phyloP scores from a whole-genome alignment of 2,329 filamentous ascomycete genomes.

The Emericellopsis cladophorae region DNA sequence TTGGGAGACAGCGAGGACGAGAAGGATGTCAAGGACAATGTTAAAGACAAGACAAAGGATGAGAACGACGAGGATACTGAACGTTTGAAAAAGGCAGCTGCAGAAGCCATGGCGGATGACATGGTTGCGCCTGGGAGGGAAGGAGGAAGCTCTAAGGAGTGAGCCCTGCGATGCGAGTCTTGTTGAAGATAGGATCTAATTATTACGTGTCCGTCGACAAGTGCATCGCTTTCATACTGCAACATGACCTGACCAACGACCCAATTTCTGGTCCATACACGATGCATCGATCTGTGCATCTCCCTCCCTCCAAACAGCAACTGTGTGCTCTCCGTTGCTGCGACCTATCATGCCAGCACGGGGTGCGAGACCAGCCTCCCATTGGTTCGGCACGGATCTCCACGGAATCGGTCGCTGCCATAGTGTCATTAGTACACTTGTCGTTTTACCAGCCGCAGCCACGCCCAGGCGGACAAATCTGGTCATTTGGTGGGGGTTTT shows the following conservation, averaged over 20 bases:
- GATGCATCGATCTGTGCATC: not conserved
- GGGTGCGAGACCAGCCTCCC: not conserved
- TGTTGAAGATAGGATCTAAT: not conserved
- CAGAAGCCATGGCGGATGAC: constrained; percentile 46
- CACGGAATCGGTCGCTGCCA: no score
- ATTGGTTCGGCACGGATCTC: not conserved
- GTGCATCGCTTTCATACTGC: no score
- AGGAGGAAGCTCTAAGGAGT: constrained; percentile 21
- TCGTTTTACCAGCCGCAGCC: no score
- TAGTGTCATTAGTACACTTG: no score
- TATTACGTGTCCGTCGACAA: not conserved
- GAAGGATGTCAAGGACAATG: constrained; percentile 41
- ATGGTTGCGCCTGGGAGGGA: constrained; percentile 26
- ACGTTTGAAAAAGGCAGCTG: constrained; percentile 52
- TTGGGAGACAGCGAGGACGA: constrained; percentile 94
- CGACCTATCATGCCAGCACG: constrained; percentile 2
- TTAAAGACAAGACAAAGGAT: constrained; percentile 10
- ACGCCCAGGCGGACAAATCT: no score
- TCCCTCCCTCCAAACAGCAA: no score
- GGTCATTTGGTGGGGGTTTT: no score
- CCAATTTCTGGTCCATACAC: not conserved
- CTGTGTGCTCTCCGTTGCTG: not conserved
- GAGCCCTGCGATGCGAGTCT: not conserved
- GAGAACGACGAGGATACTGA: constrained; percentile 45
- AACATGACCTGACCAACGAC: no score